Base-by-base conservation (phyloP, 108 stramenopile genomes). In the Conticribra guillardii region DNA sequence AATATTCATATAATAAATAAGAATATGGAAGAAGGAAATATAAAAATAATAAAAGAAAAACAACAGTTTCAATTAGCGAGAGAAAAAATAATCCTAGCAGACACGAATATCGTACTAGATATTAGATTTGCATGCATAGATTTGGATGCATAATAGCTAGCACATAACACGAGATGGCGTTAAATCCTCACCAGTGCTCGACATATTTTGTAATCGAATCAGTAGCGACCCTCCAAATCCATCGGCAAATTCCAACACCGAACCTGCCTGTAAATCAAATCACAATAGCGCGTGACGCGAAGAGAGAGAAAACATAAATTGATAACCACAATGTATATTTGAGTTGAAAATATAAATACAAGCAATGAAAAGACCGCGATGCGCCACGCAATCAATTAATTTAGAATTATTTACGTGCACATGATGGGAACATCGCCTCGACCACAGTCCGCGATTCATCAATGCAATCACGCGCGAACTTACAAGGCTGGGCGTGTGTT, bases 201-300 rank as follows among this genome's bases (percentile, higher is more conserved):
- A 79, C 63, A 94, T 94, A 51, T 94, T 94, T 64, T 94, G 93
- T 54, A 94, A 78, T 1, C 93, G 87, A 64, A 94, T 89, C 54
- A 89, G 62, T 1, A 89, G 63, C 14, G 83, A 88, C n/a, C 87
- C 90, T 9, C 84, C 84, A 27, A 87, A 61, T 24, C 85, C 90
- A 60, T 91, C 89, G 22, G 84, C 62, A 22, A 74, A 80, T 76
- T 93, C 87, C 48, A 94, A 74, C 14, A 94, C 93, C 3, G 93
- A 94, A 45, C 93, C 93, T 24, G 90, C 90, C 64, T 74, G 56
- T 30, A 22, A 54, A 1, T 9, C 37, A 23, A 1, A 44, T 9
- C n/a, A 24, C 17, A 3, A 8, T 19, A 16, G 8, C 4, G 21
- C 37, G 60, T 15, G 23, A 51, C 4, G 16, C 50, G 21, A 51